Base-by-base conservation (phyloP, 805 yeast genomes). In the Tanozyma kutaoensis region DNA sequence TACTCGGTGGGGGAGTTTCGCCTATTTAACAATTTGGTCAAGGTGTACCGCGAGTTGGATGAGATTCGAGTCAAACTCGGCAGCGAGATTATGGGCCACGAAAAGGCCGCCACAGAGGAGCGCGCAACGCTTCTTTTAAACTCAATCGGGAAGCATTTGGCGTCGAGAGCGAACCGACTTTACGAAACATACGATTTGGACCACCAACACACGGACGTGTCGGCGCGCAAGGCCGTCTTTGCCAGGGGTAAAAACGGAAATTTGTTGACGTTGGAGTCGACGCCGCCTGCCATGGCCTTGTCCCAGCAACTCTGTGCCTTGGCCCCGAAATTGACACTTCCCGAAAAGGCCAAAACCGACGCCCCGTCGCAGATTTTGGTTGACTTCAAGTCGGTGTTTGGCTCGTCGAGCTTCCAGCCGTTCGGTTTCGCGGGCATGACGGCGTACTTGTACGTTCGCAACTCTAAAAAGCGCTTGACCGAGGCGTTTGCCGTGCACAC, bases 401-500 rank as follows among this genome's bases (percentile, higher is more conserved):
- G 71, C 18, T 63, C 80, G 2, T 63, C 78, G 0, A 57, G 58
- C 15, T 55, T 69, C 36, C 62, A 67, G 31, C 85, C 85, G 14
- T 67, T 69, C 28, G 81, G 79, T 2, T 75, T 71, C 37, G 66
- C 66, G 6, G 82, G 84, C 13, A 66, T 77, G 66, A 71, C 71
- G 25, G 86, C 85, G 3, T 72, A 74, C 39, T 58, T 82, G 52
- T 76, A 75, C 45, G 52, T 84, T 39, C 58, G 93, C 44, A 76
- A 72, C 34, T 59, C 68, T 16, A 65, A 64, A 28, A 68, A 61
- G 42, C 59, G 79, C 37, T 55, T 84, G 29, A 76, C 94, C 0
- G 94, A 84, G 51, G 77, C 93, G 0, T 81, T 78, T 52, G 71
- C 78, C 4, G 71, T 81, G 25, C 68, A 69, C 34, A 69, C 84